These are phyloP conservation scores for Gastrodia elata DNA, from an alignment of 106 monocot genomes.

Conservation along the genomic window DNA sequence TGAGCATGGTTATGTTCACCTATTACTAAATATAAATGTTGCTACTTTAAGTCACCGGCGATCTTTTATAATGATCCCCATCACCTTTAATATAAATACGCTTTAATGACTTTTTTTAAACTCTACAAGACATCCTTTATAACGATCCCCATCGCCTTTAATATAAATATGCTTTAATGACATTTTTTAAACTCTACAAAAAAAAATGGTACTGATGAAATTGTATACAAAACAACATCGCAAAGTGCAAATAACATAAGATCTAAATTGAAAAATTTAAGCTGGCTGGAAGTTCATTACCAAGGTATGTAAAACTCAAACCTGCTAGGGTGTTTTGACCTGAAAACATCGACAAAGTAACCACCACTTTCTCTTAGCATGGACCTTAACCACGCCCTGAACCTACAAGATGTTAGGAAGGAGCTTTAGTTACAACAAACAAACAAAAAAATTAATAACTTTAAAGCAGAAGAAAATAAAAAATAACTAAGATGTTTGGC, in stretches of 20 bases:
- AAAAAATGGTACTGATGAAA: background rate
- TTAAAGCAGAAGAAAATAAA: background rate
- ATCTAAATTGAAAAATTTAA: background rate
- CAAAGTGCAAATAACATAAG: background rate
- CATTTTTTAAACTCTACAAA: background rate
- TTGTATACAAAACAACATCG: background rate
- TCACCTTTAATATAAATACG: background rate
- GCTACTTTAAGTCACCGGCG: background rate
- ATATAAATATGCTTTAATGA: background rate
- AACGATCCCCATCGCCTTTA: background rate
- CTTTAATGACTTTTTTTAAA: background rate
- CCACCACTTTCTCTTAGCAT: conserved; percentile 52
- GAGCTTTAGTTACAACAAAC: background rate
- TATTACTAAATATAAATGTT: background rate
- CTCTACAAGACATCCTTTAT: background rate
- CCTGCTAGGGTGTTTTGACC: conserved; percentile 67
- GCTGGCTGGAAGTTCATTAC: background rate
- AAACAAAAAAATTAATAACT: background rate
- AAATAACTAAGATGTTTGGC: background rate
- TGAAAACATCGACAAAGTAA: conserved; percentile 63
- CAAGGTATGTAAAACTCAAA: conserved; percentile 6
- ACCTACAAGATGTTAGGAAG: conserved; percentile 27
- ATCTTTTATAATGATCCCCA: background rate
- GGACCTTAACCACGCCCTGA: conserved; percentile 69
- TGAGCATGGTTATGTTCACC: background rate